Conservation (phyloP, 169 alveolate species). For the Cryptosporidium viatorum region DNA sequence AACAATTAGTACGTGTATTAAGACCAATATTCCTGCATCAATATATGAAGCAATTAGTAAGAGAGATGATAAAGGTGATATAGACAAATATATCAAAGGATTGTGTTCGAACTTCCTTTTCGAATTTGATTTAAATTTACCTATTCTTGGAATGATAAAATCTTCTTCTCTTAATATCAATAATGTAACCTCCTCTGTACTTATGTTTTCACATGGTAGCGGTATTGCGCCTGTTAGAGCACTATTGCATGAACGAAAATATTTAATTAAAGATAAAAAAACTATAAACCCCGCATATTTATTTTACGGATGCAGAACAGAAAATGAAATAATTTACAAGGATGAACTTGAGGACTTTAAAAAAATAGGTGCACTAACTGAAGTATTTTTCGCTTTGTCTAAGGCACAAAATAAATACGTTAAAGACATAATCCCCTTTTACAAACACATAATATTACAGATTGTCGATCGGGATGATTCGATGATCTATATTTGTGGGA, state of each 20-base stretch:
- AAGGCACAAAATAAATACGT: conserved; percentile 17
- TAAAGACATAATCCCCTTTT: conserved; percentile 1
- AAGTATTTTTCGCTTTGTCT: conserved; percentile 45
- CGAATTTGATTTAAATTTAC: not conserved
- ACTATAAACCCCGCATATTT: not conserved
- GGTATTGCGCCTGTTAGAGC: conserved; percentile 73
- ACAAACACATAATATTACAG: not conserved
- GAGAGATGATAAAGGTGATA: not conserved
- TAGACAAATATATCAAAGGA: not conserved
- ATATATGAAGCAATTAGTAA: not conserved
- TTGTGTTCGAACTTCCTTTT: conserved; percentile 46
- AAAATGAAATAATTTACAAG: conserved; percentile 21
- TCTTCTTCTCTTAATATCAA: conserved; percentile 5
- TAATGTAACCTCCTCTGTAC: not conserved
- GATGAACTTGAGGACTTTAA: conserved; percentile 44
- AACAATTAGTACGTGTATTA: conserved; percentile 36
- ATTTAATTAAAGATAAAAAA: not conserved
- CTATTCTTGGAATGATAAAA: conserved; percentile 24
- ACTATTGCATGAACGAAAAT: conserved; percentile 35
- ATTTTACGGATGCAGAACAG: conserved; percentile 71
- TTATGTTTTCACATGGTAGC: conserved; percentile 58
- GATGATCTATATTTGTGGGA: conserved; percentile 51
- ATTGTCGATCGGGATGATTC: not conserved
- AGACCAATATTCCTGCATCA: not conserved
- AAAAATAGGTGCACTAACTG: conserved; percentile 3